These are phyloP conservation scores for Lecanicillium sp. DNA, from an alignment of 2,329 filamentous ascomycete genomes.

Conservation along the genomic window DNA sequence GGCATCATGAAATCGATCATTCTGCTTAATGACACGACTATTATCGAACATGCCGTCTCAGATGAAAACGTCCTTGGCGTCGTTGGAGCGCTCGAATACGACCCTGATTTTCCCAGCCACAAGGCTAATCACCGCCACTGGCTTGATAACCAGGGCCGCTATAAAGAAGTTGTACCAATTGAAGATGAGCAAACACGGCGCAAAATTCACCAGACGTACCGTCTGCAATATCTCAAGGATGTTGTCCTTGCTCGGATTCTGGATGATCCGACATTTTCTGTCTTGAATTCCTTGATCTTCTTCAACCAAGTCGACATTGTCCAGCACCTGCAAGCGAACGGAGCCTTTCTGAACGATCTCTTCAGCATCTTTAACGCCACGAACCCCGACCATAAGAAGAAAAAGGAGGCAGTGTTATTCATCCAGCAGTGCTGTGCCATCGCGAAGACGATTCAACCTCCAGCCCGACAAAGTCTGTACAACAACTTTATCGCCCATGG, in stretches of 20 bases:
- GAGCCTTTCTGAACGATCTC: constrained; percentile 69
- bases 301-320: constrained; percentile 99
- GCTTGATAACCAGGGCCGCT: constrained; percentile 78
- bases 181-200: constrained; percentile 70
- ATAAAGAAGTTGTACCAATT: constrained; percentile 93
- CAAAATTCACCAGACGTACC: constrained; percentile 95
- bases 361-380: constrained; percentile 74
- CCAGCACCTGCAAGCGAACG: constrained; percentile 81
- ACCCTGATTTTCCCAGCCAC: constrained; percentile 94
- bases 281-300: constrained; percentile 95
- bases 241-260: constrained; percentile 95
- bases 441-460: constrained; percentile 86
- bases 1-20: constrained; percentile 98
- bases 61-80: constrained; percentile 86
- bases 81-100: constrained; percentile 93
- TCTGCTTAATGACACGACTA: constrained; percentile 84
- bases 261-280: constrained; percentile 94
- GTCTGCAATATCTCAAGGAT: constrained; percentile 93
- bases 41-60: constrained; percentile 89
- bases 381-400: constrained; percentile 58
- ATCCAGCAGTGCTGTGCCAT: constrained; percentile 94
- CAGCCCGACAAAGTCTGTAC: constrained; percentile 72
- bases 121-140: constrained; percentile 96
- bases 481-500: constrained; percentile 85
- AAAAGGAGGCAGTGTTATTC: constrained; percentile 91